A percentile compares a stretch with the other conserved stretches of the same genome.
These are phyloP conservation scores for Suillus brevipes DNA, from an alignment of 768 basidiomycete species.

Conservation along the genomic window DNA sequence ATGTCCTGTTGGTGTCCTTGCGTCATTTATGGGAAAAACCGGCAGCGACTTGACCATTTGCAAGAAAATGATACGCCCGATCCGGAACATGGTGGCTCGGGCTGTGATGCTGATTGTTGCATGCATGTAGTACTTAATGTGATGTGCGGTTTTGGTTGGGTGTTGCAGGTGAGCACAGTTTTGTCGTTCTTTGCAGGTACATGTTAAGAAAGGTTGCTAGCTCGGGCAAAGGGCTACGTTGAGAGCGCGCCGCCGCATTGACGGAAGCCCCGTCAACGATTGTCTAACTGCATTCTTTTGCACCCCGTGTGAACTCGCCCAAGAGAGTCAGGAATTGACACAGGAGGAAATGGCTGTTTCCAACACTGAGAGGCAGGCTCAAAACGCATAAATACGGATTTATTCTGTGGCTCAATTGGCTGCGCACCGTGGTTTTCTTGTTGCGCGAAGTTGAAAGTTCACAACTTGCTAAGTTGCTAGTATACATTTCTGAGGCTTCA, in stretches of 20 bases:
- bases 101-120: constrained; percentile 19
- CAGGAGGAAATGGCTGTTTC: constrained; percentile 36
- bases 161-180: constrained; percentile 5
- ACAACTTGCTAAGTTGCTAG: not conserved
- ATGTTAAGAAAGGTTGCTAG: constrained; percentile 12
- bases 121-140: constrained; percentile 12
- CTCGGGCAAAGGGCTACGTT: constrained; percentile 38
- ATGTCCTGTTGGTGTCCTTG: constrained; percentile 40
- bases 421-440: not conserved
- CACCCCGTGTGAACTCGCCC: constrained; percentile 47
- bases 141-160: constrained; percentile 7
- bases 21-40: constrained; percentile 39
- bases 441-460: not conserved
- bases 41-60: constrained; percentile 36
- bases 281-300: constrained; percentile 44
- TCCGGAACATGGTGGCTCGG: constrained; percentile 36
- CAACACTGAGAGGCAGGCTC: too few relatives aligned
- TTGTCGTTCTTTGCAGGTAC: not conserved
- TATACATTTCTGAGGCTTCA: not conserved
- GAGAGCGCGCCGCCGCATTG: constrained; percentile 47
- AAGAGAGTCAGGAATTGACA: constrained; percentile 48
- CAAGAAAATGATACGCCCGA: constrained; percentile 31
- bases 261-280: constrained; percentile 43
- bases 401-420: not conserved
- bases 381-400: not conserved